These are phyloP conservation scores for Bipolaris gigantea DNA, from an alignment of 2,329 filamentous ascomycete genomes.

Conservation along the genomic window DNA sequence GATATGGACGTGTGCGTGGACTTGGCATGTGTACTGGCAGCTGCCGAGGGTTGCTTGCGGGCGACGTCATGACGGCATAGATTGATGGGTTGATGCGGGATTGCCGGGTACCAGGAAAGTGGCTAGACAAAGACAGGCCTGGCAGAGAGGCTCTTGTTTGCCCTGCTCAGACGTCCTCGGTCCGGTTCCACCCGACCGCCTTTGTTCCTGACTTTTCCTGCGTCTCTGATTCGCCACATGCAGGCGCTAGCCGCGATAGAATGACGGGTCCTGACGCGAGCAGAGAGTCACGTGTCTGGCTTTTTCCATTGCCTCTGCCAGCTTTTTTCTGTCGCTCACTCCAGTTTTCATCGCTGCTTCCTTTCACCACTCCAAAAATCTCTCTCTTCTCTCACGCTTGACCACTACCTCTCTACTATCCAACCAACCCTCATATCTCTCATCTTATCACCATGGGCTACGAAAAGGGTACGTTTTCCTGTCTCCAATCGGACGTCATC, in stretches of 20 bases:
- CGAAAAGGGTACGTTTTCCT: constrained; percentile 43
- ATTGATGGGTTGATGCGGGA: not conserved
- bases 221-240: constrained; percentile 16
- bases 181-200: constrained; percentile 24
- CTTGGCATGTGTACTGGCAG: not conserved
- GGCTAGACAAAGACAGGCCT: not conserved
- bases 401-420: constrained; percentile 1
- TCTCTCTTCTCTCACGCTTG: not conserved
- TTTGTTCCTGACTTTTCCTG: constrained; percentile 17
- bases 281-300: constrained; percentile 3
- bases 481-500: constrained; percentile 35
- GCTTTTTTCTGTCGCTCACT: constrained; percentile 28
- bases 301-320: constrained; percentile 31
- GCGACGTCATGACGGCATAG: constrained; percentile 7
- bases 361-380: constrained; percentile 10
- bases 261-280: constrained; percentile 2
- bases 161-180: constrained; percentile 9
- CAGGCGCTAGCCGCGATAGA: constrained; percentile 2
- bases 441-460: constrained; percentile 44
- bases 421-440: constrained; percentile 14
- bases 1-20: not conserved
- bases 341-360: constrained; percentile 18
- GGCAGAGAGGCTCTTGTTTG: constrained; percentile 6
- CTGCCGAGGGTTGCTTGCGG: not conserved
- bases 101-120: constrained; percentile 3